Evolutionary conservation across 495 filamentous ascomycete genomes (phyloP), one percentile per base, ranked within the genome.

Genomic region (Podospora conica): DNA sequence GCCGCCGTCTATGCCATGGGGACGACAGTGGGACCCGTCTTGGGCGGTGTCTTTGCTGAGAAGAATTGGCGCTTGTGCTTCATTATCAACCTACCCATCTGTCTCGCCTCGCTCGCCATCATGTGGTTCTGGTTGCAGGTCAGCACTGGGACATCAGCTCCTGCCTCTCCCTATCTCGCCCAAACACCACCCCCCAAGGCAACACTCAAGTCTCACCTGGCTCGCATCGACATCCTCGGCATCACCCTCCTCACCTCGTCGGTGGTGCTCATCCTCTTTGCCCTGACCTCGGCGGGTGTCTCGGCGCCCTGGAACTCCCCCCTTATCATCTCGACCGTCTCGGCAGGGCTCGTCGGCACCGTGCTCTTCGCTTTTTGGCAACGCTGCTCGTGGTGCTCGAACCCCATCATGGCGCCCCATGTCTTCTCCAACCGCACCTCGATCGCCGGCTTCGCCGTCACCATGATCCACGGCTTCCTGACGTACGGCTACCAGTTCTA

Each of bases 1-100:
- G 87, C 89, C 20, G 82, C 85, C 7, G 86, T 87, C 1, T 95
- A 90, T 84, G 90, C 89, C 18, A 76, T 92, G 56, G 91, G 91
- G 22, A 85, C 83, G 62, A 89, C 87, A 8, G 71, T 92, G 33
- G 91, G 91, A 1, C 91, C 91, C 3, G 83, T 93, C 9, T 75
- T 93, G 8, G 91, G 91, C 12, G 91, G 91, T 23, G 83, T 88
- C 9, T 92, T 94, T 68, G 90, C 91, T 77, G 70, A 78, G 60
- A 67, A 25, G 6, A 70, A 66, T 63, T 74, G 72, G 72, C 31
- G 72, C 20, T 73, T 66, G 70, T 74, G 72, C 55, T 74, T 74
- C 23, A 65, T 61, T 9, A 65, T 74, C 70, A 74, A 74, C 61
- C 70, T 74, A 22, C 72, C 72, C 40, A 61, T 74, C 25, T 74